phyloP scores from a whole-genome alignment of 2,329 filamentous ascomycete genomes.

The Gremmenia infestans region DNA sequence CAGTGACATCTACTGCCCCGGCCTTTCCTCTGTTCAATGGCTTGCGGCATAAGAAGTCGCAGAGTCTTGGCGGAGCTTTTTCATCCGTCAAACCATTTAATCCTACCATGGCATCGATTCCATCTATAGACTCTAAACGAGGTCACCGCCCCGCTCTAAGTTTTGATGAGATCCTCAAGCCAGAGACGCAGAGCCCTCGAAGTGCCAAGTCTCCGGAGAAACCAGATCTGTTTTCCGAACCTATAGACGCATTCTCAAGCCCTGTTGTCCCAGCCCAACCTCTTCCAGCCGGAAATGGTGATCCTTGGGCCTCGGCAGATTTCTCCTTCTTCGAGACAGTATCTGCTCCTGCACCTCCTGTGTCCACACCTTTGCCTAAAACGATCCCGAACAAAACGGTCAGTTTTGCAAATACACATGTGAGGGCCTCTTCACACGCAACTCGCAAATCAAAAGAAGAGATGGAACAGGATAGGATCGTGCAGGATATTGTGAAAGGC shows the following conservation, averaged over 20 bases:
- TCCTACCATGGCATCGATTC: not conserved
- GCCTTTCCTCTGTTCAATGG: conserved; percentile 3
- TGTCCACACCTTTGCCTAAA: conserved; percentile 2
- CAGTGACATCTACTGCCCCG: conserved; percentile 16
- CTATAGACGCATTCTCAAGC: not conserved
- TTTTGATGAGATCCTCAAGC: conserved; percentile 9
- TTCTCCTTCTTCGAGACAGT: conserved; percentile 33
- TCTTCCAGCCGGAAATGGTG: conserved; percentile 7
- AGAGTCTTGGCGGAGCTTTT: conserved; percentile 13
- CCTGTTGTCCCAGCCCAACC: not conserved
- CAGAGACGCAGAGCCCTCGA: not conserved
- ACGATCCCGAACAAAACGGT: conserved; percentile 3
- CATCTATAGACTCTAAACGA: not conserved
- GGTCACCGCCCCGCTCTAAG: conserved; percentile 5
- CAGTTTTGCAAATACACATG: not conserved
- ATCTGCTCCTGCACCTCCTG: not conserved
- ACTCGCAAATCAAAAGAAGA: conserved; percentile 24
- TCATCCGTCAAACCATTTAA: not conserved
- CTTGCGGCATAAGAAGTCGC: conserved; percentile 21
- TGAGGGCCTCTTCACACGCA: not conserved
- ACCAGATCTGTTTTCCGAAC: not conserved
- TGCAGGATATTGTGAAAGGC: conserved; percentile 28
- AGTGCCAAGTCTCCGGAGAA: not conserved
- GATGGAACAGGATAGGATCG: conserved; percentile 30
- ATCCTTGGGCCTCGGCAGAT: conserved; percentile 33